Percentiles rank a stretch among this genome's conserved stretches.
These are phyloP conservation scores for Penicillium occitanis DNA, from an alignment of 2,329 filamentous ascomycete species.

Conservation along the genomic window DNA sequence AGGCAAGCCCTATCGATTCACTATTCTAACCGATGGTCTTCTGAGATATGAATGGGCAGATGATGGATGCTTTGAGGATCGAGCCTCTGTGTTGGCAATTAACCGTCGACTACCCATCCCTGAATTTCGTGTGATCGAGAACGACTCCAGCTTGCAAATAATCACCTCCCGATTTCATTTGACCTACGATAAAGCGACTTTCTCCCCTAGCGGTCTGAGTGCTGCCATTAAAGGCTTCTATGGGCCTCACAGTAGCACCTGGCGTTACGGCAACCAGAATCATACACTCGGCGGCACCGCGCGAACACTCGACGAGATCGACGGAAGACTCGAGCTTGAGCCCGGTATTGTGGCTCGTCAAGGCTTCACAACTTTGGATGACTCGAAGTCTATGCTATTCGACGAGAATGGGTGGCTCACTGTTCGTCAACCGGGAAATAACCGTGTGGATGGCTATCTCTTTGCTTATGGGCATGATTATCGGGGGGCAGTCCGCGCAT, in stretches of 20 bases:
- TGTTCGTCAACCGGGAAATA: conserved; percentile 44
- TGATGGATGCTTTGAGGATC: conserved; percentile 62
- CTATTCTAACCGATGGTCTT: conserved; percentile 56
- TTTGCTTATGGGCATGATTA: conserved; percentile 62
- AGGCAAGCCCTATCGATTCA: conserved; percentile 4
- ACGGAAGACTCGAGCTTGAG: conserved; percentile 54
- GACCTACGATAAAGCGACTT: conserved; percentile 58
- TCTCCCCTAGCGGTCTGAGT: conserved; percentile 53
- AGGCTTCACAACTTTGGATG: conserved; percentile 56
- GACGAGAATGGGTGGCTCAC: conserved; percentile 55
- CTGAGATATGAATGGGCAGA: conserved; percentile 63
- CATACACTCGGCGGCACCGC: conserved; percentile 49
- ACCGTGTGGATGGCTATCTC: conserved; percentile 58
- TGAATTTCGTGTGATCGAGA: conserved; percentile 51
- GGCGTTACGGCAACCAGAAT: conserved; percentile 54
- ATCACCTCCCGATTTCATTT: conserved; percentile 57
- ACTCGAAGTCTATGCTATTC: conserved; percentile 59
- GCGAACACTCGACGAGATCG: conserved; percentile 55
- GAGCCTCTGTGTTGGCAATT: conserved; percentile 62
- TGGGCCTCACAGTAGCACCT: conserved; percentile 44
- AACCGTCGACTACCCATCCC: conserved; percentile 53
- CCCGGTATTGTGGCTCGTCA: conserved; percentile 53
- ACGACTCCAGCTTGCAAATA: conserved; percentile 53
- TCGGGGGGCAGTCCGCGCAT: conserved; percentile 53
- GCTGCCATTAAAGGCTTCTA: conserved; percentile 48